A percentile compares a stretch with the other conserved stretches of the same genome.
Evolutionary conservation across 441 rosid species (phyloP).

Genomic region (Capsella rubella): DNA sequence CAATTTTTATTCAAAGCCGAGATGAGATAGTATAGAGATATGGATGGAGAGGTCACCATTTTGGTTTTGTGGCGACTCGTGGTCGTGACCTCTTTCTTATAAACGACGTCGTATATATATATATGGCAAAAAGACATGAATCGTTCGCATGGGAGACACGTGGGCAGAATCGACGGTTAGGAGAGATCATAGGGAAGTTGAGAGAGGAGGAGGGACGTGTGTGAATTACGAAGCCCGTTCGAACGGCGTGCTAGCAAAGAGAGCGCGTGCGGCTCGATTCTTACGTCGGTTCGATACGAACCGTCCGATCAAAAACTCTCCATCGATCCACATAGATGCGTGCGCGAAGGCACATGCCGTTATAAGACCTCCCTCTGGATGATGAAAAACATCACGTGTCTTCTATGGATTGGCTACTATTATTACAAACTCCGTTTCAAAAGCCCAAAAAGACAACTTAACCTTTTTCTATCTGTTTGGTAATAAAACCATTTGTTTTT

Average conservation of each 20-base stretch:
- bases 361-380: slow-evolving; percentile 29
- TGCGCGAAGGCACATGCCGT: slow-evolving; percentile 48
- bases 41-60: neutral
- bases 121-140: neutral
- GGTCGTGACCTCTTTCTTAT: neutral
- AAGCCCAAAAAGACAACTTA: slow-evolving; percentile 13
- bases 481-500: neutral
- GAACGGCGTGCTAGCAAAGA: slow-evolving; percentile 45
- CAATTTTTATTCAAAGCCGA: too few relatives aligned
- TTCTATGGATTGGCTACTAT: slow-evolving; percentile 25
- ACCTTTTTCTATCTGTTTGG: slow-evolving; percentile 16
- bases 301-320: slow-evolving; percentile 52
- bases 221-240: slow-evolving; percentile 55
- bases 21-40: too few relatives aligned
- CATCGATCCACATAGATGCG: slow-evolving; percentile 52
- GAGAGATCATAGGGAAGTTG: slow-evolving; percentile 44
- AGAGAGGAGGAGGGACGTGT: slow-evolving; percentile 45
- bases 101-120: slow-evolving; percentile 28
- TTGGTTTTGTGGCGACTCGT: slow-evolving; percentile 38
- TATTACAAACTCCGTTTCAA: slow-evolving; percentile 35
- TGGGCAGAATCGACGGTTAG: slow-evolving; percentile 39
- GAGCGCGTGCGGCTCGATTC: slow-evolving; percentile 65
- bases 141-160: slow-evolving; percentile 39
- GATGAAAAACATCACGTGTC: slow-evolving; percentile 42
- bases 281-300: slow-evolving; percentile 35